phyloP scores from a whole-genome alignment of 1,284 basidiomycete species.

The Erythrobasidium hasegawianum region DNA sequence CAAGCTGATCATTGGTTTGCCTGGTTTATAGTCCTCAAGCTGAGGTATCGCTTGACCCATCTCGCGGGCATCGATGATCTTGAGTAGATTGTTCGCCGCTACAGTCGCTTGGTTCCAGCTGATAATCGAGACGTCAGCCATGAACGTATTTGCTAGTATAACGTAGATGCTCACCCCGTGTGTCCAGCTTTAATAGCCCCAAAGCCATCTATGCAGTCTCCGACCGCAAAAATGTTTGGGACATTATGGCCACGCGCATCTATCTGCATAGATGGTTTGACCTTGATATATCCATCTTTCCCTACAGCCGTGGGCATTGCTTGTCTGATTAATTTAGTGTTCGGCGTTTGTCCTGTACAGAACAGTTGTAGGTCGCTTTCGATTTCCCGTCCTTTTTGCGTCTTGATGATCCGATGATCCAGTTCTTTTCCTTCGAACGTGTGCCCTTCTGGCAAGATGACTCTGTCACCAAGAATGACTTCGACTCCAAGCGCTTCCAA shows the following conservation, averaged over 20 bases:
- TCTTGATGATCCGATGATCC: conserved; percentile 28
- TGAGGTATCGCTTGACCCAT: conserved; percentile 6
- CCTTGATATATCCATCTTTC: conserved; percentile 52
- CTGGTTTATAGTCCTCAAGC: conserved; percentile 59
- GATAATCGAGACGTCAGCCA: conserved; percentile 13
- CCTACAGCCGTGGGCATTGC: conserved; percentile 58
- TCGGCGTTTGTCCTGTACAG: conserved; percentile 71
- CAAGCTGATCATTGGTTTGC: conserved; percentile 64
- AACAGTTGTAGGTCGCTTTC: conserved; percentile 55
- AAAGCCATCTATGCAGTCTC: conserved; percentile 63
- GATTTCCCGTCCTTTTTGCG: conserved; percentile 19
- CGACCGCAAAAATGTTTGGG: conserved; percentile 61
- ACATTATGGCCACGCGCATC: conserved; percentile 28
- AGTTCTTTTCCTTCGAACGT: conserved; percentile 32
- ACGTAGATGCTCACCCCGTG: conserved; percentile 48
- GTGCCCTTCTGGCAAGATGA: conserved; percentile 47
- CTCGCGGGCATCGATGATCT: conserved; percentile 21
- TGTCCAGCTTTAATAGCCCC: conserved; percentile 68
- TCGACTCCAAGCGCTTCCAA: conserved; percentile 51
- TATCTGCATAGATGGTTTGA: conserved; percentile 41
- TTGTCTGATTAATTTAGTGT: conserved; percentile 58
- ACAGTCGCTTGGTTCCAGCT: conserved; percentile 47
- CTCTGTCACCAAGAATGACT: conserved; percentile 50
- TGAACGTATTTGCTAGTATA: not conserved
- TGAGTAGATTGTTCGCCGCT: conserved; percentile 48